Evolutionary conservation across 176 grass and related monocot species (phyloP), one percentile per base, ranked within the genome.

Genomic region (Oryza nivara): DNA sequence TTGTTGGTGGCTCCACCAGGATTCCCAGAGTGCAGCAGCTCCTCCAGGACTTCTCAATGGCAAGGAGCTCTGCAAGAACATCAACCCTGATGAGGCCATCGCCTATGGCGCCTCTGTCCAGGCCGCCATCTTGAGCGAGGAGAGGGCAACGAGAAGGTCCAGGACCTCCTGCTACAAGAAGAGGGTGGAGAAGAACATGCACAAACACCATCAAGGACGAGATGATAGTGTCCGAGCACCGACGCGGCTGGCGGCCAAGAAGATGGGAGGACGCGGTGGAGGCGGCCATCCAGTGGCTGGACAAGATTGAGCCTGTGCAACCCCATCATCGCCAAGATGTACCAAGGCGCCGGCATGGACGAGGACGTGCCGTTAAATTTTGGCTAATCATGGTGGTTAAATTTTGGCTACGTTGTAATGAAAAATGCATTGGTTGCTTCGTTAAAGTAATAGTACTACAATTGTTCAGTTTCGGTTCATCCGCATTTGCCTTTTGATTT

Each of bases 271-370:
- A 30, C 30, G 2, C 2, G 30, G 30, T 30, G 30, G n/a, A n/a
- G n/a, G n/a, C n/a, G n/a, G n/a, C n/a, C n/a, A n/a, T n/a, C n/a
- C n/a, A n/a, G n/a, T n/a, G n/a, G n/a, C n/a, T n/a, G n/a, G n/a
- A n/a, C n/a, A n/a, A n/a, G n/a, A n/a, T n/a, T n/a, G n/a, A n/a
- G n/a, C n/a, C n/a, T n/a, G n/a, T 94, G 92, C 90, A 97, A 97
- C 80, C 94, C 94, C 17, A 94, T 97, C 77, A 92, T 97, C 65
- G 92, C 94, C 16, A 97, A 97, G 92, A 97, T 97, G 94, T 94
- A 97, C 83, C 92, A 97, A 77, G 92, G 92, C 28, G 94, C 89
- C 1, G 89, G 87, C n/a, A n/a, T 28, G 28, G 28, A 28, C 28
- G 28, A 28, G 28, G 28, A 28, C 28, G 28, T 28, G 28, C 28